Base-by-base conservation (phyloP, 2,329 filamentous ascomycete genomes). In the Zymoseptoria ardabiliae region DNA sequence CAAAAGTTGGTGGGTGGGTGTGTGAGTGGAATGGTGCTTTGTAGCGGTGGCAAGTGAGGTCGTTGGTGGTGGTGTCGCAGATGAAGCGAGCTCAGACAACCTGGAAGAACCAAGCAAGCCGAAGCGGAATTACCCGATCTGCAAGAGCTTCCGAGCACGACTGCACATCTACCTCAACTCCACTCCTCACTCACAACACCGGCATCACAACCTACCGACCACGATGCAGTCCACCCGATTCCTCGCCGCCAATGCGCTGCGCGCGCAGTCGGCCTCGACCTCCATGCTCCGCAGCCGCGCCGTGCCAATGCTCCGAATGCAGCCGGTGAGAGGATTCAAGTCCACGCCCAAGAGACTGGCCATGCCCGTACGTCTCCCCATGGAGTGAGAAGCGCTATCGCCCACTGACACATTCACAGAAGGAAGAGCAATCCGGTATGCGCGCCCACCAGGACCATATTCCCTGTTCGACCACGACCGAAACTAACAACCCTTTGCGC, bases 391-490 rank as follows among this genome's bases (percentile, higher is more conserved):
- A 21, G 22, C 23, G 25, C 25, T 28, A 45, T 6, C n/a, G 13
- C 21, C 52, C 58, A 57, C 63, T 66, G 52, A 66, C 62, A 56
- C n/a, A 45, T 23, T n/a, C 7, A 53, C 68, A 87, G 84, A 85
- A 85, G 75, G 83, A 86, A 74, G 79, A 81, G 72, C 83, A 86
- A 65, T 79, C 81, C 73, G 84, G 84, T 87, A 82, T 66, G 78
- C 28, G 19, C 23, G 17, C 25, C 28, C 2, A 25, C 48, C 19
- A n/a, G 13, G 10, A 10, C 35, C 22, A 13, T 23, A 13, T 23
- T 2, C 21, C 50, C 50, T 22, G 22, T 17, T 22, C 13, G 41
- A 53, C 56, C 56, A 54, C n/a, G 7, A 51, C 11, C 22, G 48
- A 57, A 59, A 65, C 57, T 61, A 58, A 60, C 53, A 35, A 25